Conservation (phyloP, 805 yeast genomes). For the Debaryomyces maramus region DNA sequence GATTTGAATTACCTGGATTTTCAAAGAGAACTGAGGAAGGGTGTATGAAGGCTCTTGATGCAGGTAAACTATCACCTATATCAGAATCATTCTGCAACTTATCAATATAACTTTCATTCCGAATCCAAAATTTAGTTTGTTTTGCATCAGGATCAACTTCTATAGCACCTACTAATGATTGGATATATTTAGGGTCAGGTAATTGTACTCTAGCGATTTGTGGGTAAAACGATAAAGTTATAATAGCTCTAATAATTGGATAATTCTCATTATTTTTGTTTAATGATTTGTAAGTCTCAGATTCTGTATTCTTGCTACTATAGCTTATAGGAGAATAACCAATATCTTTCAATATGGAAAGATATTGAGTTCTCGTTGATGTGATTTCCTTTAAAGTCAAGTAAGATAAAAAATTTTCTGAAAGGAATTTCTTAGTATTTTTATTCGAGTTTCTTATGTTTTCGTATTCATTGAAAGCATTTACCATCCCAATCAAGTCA, state of each 20-base stretch:
- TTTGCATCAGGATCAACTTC: conserved; percentile 84
- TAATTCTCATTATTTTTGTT: conserved; percentile 54
- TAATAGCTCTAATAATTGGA: conserved; percentile 59
- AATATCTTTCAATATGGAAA: conserved; percentile 69
- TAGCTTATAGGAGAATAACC: conserved; percentile 70
- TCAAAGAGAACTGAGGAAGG: conserved; percentile 80
- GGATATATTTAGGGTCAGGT: conserved; percentile 76
- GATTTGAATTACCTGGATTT: conserved; percentile 23
- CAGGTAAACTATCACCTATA: conserved; percentile 41
- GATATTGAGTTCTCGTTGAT: conserved; percentile 68
- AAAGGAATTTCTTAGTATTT: conserved; percentile 45
- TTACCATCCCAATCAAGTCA: conserved; percentile 68
- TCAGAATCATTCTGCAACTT: conserved; percentile 11
- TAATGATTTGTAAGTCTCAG: conserved; percentile 20
- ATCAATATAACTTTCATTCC: conserved; percentile 53
- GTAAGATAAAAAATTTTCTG: conserved; percentile 60
- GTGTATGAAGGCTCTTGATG: conserved; percentile 76
- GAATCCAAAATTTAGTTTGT: conserved; percentile 68
- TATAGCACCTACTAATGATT: conserved; percentile 74
- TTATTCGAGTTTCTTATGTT: conserved; percentile 19
- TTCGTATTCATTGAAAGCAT: conserved; percentile 58
- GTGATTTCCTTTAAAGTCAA: conserved; percentile 67
- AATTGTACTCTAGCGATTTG: conserved; percentile 75
- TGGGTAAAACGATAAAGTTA: conserved; percentile 84
- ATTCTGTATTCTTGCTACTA: conserved; percentile 14